Percentiles rank a stretch among this genome's conserved stretches.
Evolutionary conservation across 805 yeast genomes (phyloP).

Genomic region (Schwanniomyces vanrijiae): DNA sequence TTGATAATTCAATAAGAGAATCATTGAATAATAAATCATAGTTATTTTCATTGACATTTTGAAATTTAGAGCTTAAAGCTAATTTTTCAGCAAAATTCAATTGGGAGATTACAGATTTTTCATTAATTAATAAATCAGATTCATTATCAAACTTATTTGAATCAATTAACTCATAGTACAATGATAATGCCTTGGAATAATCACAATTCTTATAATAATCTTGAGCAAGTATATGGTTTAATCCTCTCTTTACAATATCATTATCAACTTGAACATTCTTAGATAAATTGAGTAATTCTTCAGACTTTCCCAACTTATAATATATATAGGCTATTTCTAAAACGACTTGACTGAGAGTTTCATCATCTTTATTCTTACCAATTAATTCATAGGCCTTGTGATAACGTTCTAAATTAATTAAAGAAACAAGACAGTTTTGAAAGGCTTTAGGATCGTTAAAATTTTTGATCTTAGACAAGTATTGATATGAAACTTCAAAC

Average conservation of each 20-base stretch:
- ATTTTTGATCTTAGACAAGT: slow-evolving; percentile 36
- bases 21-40: slow-evolving; percentile 65
- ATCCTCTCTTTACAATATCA: slow-evolving; percentile 25
- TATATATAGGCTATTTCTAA: slow-evolving; percentile 59
- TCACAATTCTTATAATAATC: slow-evolving; percentile 50
- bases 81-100: slow-evolving; percentile 18
- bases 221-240: slow-evolving; percentile 55
- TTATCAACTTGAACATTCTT: slow-evolving; percentile 6
- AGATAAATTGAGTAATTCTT: slow-evolving; percentile 20
- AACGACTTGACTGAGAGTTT: slow-evolving; percentile 32
- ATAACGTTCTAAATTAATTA: slow-evolving; percentile 60
- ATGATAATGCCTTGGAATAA: slow-evolving; percentile 37
- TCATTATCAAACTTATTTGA: slow-evolving; percentile 40
- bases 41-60: slow-evolving; percentile 7
- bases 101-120: slow-evolving; percentile 66
- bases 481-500: slow-evolving; percentile 40
- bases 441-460: slow-evolving; percentile 37
- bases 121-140: slow-evolving; percentile 60
- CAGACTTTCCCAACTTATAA: slow-evolving; percentile 54
- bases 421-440: slow-evolving; percentile 51
- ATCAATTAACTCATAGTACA: slow-evolving; percentile 45
- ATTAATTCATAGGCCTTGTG: slow-evolving; percentile 47
- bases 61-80: not conserved
- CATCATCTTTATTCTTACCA: slow-evolving; percentile 34
- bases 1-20: slow-evolving; percentile 49